Evolutionary conservation across 768 basidiomycete genomes (phyloP).

Genomic region (Tricholoma hemisulphureum): DNA sequence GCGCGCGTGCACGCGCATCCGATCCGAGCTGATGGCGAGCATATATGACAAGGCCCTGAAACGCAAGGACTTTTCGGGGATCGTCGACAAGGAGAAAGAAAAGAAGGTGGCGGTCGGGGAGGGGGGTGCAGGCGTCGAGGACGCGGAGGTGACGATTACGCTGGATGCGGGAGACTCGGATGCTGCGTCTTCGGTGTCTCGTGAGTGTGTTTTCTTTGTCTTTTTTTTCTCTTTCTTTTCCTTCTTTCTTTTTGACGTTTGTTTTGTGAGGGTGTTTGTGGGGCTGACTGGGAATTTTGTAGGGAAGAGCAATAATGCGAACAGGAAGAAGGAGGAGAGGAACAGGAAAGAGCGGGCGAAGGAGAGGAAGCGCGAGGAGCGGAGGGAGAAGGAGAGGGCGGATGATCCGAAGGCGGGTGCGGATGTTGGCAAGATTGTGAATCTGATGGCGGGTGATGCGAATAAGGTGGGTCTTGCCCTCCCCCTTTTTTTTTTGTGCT

Average conservation of each 20-base stretch:
- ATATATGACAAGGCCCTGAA: constrained; percentile 89
- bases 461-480: constrained; percentile 41
- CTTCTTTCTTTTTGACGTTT: no score
- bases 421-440: constrained; percentile 87
- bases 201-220: no score
- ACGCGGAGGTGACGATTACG: constrained; percentile 54
- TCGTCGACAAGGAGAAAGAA: constrained; percentile 50
- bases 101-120: constrained; percentile 36
- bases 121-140: no score
- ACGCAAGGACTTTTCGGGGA: constrained; percentile 79
- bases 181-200: neutral
- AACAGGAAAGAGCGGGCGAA: neutral
- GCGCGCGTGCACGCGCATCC: constrained; percentile 69
- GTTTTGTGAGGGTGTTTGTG: no score
- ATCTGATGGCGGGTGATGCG: constrained; percentile 82
- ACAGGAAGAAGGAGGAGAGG: neutral
- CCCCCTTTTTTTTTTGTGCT: no score
- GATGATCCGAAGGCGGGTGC: constrained; percentile 73
- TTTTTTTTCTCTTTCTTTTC: neutral
- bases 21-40: constrained; percentile 76
- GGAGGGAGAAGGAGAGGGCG: constrained; percentile 38
- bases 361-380: constrained; percentile 31
- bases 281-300: neutral
- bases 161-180: neutral
- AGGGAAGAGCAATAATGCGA: neutral